Conservation (phyloP, 2,329 filamentous ascomycete genomes). For the Fusarium fujikuroi region DNA sequence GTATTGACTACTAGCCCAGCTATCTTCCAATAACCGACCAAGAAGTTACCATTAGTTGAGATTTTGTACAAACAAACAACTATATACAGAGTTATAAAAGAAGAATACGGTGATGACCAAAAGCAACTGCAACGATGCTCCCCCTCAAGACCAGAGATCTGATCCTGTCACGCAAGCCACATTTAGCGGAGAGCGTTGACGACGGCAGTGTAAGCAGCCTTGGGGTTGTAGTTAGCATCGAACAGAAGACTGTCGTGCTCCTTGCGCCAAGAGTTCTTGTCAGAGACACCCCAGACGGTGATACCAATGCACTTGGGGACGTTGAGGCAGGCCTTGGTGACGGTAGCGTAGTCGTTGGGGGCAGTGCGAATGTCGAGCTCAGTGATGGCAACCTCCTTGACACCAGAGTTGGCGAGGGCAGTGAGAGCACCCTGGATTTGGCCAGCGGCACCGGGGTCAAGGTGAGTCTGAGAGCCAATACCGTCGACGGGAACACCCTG, state of each 20-base stretch:
- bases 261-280: constrained; percentile 49
- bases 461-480: constrained; percentile 69
- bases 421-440: constrained; percentile 60
- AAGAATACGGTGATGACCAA: not conserved
- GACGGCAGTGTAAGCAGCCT: constrained; percentile 60
- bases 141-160: not conserved
- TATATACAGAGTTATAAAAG: constrained; percentile 10
- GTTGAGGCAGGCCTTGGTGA: constrained; percentile 67
- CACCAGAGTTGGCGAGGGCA: constrained; percentile 59
- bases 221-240: constrained; percentile 61
- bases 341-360: constrained; percentile 67
- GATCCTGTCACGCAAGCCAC: not conserved
- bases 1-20: not conserved
- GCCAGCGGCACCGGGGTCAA: constrained; percentile 50
- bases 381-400: constrained; percentile 72
- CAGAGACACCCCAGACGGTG: constrained; percentile 69
- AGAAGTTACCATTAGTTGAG: not conserved
- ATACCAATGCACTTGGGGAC: constrained; percentile 71
- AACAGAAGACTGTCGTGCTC: constrained; percentile 63
- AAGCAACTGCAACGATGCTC: not conserved
- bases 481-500: constrained; percentile 62
- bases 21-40: not conserved
- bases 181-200: constrained; percentile 25
- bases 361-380: constrained; percentile 74
- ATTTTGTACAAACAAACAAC: constrained; percentile 12